Evolutionary conservation across 2,329 filamentous ascomycete genomes (phyloP).

Genomic region (Hymenotorrendiella dingleyae): DNA sequence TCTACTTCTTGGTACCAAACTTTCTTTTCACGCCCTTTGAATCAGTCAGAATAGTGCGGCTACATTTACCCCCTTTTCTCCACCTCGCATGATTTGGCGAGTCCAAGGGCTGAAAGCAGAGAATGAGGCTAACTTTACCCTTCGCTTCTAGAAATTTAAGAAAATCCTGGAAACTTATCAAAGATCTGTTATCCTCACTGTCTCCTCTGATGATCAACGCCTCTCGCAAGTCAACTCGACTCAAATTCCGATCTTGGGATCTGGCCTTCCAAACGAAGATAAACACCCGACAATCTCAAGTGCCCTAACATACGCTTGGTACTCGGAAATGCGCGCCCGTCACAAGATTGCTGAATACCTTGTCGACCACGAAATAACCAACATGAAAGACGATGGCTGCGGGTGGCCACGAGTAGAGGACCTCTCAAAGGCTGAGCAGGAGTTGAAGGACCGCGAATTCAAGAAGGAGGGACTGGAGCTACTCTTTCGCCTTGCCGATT

Average conservation of each 20-base stretch:
- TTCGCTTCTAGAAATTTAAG: slow-evolving; percentile 12
- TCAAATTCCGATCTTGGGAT: slow-evolving; percentile 8
- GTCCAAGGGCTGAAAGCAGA: too few relatives aligned
- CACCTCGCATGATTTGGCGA: too few relatives aligned
- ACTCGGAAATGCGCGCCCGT: slow-evolving; percentile 17
- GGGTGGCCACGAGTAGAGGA: slow-evolving; percentile 20
- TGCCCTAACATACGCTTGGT: slow-evolving; percentile 18
- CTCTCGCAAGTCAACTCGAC: slow-evolving; percentile 11
- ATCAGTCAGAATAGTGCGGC: too few relatives aligned
- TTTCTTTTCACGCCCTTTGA: too few relatives aligned
- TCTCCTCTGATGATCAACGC: not conserved
- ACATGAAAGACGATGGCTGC: slow-evolving; percentile 14
- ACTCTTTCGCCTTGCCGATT: slow-evolving; percentile 21
- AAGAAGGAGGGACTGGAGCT: slow-evolving; percentile 17
- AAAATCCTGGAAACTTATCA: slow-evolving; percentile 19
- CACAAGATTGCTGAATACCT: slow-evolving; percentile 15
- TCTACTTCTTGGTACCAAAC: too few relatives aligned
- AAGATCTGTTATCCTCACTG: slow-evolving; percentile 13
- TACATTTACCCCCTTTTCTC: too few relatives aligned
- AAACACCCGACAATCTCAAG: not conserved
- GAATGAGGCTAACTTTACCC: too few relatives aligned
- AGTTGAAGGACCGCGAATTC: slow-evolving; percentile 7
- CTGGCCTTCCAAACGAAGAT: slow-evolving; percentile 5
- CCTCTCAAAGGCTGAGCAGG: slow-evolving; percentile 7
- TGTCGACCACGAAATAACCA: slow-evolving; percentile 17